Base-by-base conservation (phyloP, 352 stramenopile species). In the Phytophthora hybrid region DNA sequence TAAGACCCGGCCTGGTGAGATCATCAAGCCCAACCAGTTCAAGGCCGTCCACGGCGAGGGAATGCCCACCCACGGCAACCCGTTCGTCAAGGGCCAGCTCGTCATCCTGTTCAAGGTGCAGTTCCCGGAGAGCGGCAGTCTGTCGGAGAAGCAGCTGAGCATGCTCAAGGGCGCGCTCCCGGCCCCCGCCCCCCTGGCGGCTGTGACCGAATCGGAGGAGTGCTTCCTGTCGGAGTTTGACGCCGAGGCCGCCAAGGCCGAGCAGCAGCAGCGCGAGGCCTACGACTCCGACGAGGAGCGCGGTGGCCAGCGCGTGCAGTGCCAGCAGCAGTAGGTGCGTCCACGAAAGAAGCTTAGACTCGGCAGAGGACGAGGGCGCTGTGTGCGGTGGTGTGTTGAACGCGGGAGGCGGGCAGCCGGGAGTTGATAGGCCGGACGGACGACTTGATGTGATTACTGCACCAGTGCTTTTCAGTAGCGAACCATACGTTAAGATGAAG, bases 21-120 rank as follows among this genome's bases (percentile, higher is more conserved):
- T 99, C 67, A 98, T 98, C 69, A 94, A 96, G 84, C 91, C 89
- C 46, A 94, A 97, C 79, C 83, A 92, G 82, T 93, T 99, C 69
- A 98, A 99, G 83, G 85, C 95, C 19, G 89, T 99, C 37, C 85
- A 95, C 54, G 92, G 96, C 71, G 98, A 99, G 75, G 98, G 98
- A 56, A 99, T 99, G 98, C 98, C 98, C 18, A 97, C 96, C 23
- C 91, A 98, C 77, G 97, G 98, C 57, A 99, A 99, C 82, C 97
- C 97, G 29, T 99, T 99, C 76, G 94, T 98, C 21, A 98, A 98
- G 83, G 98, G 98, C n/a, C 94, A 98, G 70, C 85, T 99, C 23
- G 99, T 99, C 49, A 97, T 99, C 66, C 76, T 98, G 39, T 99
- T 99, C 83, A 97, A 98, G 77, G 93, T 99, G 56, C 81, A 98